A percentile compares a stretch with the other conserved stretches of the same genome.
phyloP scores from a whole-genome alignment of 192 early-diverging fungal genomes.

The Linnemannia exigua region DNA sequence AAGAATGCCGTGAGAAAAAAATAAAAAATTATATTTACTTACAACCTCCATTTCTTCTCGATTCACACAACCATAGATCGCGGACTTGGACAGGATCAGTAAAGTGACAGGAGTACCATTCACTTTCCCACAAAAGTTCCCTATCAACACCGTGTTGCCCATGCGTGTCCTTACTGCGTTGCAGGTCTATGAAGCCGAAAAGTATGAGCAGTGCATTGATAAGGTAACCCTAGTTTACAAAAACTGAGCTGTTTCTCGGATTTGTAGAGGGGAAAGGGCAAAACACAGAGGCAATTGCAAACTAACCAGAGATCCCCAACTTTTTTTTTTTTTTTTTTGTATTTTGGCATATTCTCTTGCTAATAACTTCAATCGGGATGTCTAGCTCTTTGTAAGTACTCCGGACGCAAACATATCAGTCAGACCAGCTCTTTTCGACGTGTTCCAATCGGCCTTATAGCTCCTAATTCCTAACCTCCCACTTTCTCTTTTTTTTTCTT shows the following conservation, averaged over 20 bases:
- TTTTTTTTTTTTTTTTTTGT: not conserved
- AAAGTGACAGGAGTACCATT: conserved; percentile 40
- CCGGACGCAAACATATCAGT: too few species aligned
- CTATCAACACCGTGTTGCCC: conserved; percentile 40
- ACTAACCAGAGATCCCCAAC: not conserved
- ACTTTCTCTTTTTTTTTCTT: not conserved
- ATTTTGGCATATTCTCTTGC: too few species aligned
- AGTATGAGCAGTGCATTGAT: conserved; percentile 46
- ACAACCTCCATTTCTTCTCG: not conserved
- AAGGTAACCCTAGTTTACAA: conserved; percentile 25
- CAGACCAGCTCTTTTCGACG: too few species aligned
- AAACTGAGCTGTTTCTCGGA: not conserved
- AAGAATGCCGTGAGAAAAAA: not conserved
- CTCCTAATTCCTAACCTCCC: not conserved
- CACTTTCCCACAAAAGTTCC: conserved; percentile 35
- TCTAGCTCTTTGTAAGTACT: too few species aligned
- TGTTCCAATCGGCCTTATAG: too few species aligned
- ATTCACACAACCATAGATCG: conserved; percentile 14
- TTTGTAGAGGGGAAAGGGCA: not conserved
- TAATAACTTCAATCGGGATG: not conserved
- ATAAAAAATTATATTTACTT: not conserved
- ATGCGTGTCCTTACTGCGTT: conserved; percentile 49
- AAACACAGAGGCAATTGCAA: not conserved
- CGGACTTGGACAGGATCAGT: conserved; percentile 42
- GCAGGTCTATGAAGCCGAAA: conserved; percentile 37